A percentile compares a stretch with the other conserved stretches of the same genome.
Evolutionary conservation across 2,329 filamentous ascomycete species (phyloP).

Genomic region (Fusarium redolens): DNA sequence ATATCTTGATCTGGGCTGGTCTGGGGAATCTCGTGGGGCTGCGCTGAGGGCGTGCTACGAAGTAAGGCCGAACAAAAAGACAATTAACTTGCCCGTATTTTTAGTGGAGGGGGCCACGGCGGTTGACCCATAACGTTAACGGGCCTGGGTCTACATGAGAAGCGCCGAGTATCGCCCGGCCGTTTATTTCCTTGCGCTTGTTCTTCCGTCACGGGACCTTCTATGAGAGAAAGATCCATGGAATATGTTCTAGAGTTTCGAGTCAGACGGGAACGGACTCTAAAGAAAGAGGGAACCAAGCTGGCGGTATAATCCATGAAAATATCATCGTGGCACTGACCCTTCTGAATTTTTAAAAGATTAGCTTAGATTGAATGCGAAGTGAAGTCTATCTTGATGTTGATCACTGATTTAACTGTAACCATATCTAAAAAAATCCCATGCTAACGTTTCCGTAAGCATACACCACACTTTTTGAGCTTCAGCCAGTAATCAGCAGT

Average conservation of each 20-base stretch:
- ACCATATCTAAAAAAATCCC: not conserved
- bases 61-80: constrained; percentile 46
- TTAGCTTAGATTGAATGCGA: not conserved
- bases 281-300: constrained; percentile 17
- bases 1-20: constrained; percentile 40
- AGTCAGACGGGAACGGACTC: constrained; percentile 10
- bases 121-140: constrained; percentile 43
- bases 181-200: constrained; percentile 31
- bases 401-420: not conserved
- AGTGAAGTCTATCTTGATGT: not conserved
- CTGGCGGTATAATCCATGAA: constrained; percentile 12
- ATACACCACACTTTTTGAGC: not conserved
- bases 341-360: not conserved
- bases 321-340: not conserved
- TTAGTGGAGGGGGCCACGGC: constrained; percentile 22
- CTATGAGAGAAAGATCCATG: not conserved
- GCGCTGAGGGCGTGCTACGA: constrained; percentile 43
- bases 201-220: constrained; percentile 14
- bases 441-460: constrained; percentile 2
- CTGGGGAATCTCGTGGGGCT: constrained; percentile 48
- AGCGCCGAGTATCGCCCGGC: constrained; percentile 53
- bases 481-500: constrained; percentile 7
- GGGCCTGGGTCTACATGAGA: constrained; percentile 38
- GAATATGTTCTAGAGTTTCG: constrained; percentile 21
- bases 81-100: not conserved